Conservation (phyloP, 192 early-diverging fungal genomes). For the Gigaspora rosea region DNA sequence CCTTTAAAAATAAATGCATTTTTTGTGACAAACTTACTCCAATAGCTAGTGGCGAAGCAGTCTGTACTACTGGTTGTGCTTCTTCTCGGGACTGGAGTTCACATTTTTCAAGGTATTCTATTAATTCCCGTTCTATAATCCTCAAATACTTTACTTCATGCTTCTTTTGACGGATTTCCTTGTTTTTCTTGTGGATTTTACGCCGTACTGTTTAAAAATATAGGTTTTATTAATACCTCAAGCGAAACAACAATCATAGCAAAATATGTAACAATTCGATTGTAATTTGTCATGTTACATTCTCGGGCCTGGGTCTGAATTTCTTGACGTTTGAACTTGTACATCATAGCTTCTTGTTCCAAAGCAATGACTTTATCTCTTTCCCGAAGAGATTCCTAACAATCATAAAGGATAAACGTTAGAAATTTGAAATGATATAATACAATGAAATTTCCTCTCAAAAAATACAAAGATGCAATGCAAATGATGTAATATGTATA, state of each 20-base stretch:
- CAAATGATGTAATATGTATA: no score
- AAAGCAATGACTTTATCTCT: neutral
- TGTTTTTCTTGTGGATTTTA: neutral
- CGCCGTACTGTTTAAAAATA: conserved; percentile 9
- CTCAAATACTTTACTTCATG: neutral
- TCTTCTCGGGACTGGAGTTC: neutral
- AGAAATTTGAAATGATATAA: neutral
- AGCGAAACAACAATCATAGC: neutral
- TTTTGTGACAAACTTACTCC: no score
- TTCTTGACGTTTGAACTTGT: neutral
- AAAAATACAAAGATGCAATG: no score
- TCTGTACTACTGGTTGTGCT: no score
- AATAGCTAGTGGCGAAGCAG: no score
- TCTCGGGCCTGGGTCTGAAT: conserved; percentile 10
- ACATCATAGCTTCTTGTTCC: conserved; percentile 16
- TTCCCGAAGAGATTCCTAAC: conserved; percentile 1
- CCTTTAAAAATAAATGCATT: no score
- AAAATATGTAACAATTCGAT: neutral
- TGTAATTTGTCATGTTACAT: neutral
- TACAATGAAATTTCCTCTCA: no score
- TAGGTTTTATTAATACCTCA: neutral
- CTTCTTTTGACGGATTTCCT: conserved; percentile 8
- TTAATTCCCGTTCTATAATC: neutral
- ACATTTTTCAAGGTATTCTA: conserved; percentile 6
- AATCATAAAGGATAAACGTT: neutral